These are phyloP conservation scores for Terana coerulea DNA, from an alignment of 768 basidiomycete species.

Conservation along the genomic window DNA sequence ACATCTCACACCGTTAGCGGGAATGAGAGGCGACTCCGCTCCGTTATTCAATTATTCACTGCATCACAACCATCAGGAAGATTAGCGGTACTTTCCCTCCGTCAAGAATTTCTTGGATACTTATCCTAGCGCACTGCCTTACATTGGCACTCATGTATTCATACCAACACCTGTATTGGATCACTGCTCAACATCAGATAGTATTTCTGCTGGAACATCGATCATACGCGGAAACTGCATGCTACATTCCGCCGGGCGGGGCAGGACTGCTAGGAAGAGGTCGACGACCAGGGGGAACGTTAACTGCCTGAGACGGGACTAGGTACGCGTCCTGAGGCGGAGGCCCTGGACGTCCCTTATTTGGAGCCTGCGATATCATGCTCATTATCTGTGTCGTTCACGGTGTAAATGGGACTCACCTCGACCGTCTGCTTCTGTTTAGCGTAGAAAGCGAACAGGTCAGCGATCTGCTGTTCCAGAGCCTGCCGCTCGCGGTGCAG, in stretches of 20 bases:
- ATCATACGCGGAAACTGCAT: too few relatives aligned
- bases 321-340: not conserved
- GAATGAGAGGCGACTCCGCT: constrained; percentile 9
- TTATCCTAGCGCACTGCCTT: too few relatives aligned
- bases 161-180: too few relatives aligned
- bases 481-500: constrained; percentile 61
- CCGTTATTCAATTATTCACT: constrained; percentile 14
- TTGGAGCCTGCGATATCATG: not conserved
- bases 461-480: constrained; percentile 68
- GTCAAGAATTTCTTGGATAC: too few relatives aligned
- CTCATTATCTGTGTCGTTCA: not conserved
- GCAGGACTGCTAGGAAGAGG: constrained; percentile 1
- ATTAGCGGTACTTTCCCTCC: too few relatives aligned
- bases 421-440: constrained; percentile 50
- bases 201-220: too few relatives aligned
- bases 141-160: too few relatives aligned
- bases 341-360: not conserved
- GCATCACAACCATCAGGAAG: constrained; percentile 10
- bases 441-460: constrained; percentile 68
- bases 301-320: too few relatives aligned
- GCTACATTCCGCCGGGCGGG: not conserved
- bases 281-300: not conserved
- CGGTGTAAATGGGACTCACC: not conserved
- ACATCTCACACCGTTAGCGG: constrained; percentile 11
- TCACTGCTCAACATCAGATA: too few relatives aligned